Base-by-base conservation (phyloP, 2,329 filamentous ascomycete genomes). In the Pleoardoris graminearum region DNA sequence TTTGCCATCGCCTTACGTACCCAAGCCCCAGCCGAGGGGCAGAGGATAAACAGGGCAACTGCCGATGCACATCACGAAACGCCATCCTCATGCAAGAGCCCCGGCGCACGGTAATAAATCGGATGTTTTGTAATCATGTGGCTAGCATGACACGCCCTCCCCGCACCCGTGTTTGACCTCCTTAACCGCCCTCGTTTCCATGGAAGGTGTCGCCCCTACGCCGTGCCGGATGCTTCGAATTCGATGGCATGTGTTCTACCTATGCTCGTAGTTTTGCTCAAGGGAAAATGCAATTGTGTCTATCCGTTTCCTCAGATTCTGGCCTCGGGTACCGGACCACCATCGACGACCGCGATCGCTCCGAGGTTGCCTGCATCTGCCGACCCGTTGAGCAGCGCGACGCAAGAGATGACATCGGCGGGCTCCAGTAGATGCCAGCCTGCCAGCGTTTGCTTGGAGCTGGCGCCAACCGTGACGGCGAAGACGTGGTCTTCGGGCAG, bases 391-490 rank as follows among this genome's bases (percentile, higher is more conserved):
- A 85, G 74, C 58, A 81, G 68, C 22, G 78, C 77, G 32, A 85
- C 74, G 19, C 78, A 77, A 29, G 89, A 87, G 62, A 97, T 87
- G 50, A 97, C 91, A 72, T 97, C 92, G 52, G 85, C 80, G 0
- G 94, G 91, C 71, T 97, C 92, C 7, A 95, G 81, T 10, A 97
- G 77, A 73, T 97, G 92, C 87, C 90, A 97, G 61, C 85, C 86
- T 14, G 94, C 94, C 50, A 95, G 80, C 2, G 94, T 97, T 67
- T 91, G 87, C 79, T 97, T 97, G 50, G 88, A 92, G 74, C 89
- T 94, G 4, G 91, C 88, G 2, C 94, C 94, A 2, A 97, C 90
- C 0, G 91, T 96, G 37, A 96, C 90, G 1, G 91, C 90, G 75
- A 95, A 97, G 57, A 96, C 84, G 66, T 91, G 84, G 30, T 90